These are phyloP conservation scores for Termitomyces sp. DNA, from an alignment of 768 basidiomycete genomes.

Conservation along the genomic window DNA sequence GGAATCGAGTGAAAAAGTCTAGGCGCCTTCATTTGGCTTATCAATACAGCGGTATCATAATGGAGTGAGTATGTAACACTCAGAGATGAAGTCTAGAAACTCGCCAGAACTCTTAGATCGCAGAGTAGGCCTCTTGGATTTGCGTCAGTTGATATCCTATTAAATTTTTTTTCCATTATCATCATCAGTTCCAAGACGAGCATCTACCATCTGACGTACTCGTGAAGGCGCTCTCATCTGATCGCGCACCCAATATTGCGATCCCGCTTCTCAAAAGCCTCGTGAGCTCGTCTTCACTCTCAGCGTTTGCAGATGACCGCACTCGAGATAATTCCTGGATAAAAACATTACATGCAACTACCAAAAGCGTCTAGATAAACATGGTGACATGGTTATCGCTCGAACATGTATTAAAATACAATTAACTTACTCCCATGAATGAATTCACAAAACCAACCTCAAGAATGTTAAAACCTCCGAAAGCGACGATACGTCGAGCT, in stretches of 20 bases:
- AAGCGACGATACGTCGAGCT: conserved; percentile 36
- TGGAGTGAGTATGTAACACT: conserved; percentile 8
- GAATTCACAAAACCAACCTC: conserved; percentile 39
- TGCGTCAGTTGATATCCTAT: conserved; percentile 41
- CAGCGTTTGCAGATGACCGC: conserved; percentile 23
- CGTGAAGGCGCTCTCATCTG: conserved; percentile 37
- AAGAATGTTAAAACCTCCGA: conserved; percentile 31
- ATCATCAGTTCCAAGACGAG: not conserved
- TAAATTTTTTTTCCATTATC: not conserved
- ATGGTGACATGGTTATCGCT: not conserved
- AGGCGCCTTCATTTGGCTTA: not conserved
- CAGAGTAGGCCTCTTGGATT: conserved; percentile 38
- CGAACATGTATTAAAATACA: not conserved
- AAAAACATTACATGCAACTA: conserved; percentile 39
- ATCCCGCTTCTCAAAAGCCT: conserved; percentile 33
- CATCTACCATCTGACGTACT: conserved; percentile 29
- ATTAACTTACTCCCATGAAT: conserved; percentile 44
- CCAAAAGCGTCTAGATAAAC: conserved; percentile 36
- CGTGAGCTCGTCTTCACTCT: conserved; percentile 36
- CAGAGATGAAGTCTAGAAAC: not conserved
- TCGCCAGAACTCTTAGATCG: conserved; percentile 20
- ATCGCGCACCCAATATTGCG: conserved; percentile 35
- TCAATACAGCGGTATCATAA: conserved; percentile 12
- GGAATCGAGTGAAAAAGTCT: not conserved
- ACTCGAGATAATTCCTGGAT: conserved; percentile 39